A percentile compares a stretch with the other conserved stretches of the same genome.
These are phyloP conservation scores for Annulohypoxylon stygium DNA, from an alignment of 495 filamentous ascomycete species.

Conservation along the genomic window DNA sequence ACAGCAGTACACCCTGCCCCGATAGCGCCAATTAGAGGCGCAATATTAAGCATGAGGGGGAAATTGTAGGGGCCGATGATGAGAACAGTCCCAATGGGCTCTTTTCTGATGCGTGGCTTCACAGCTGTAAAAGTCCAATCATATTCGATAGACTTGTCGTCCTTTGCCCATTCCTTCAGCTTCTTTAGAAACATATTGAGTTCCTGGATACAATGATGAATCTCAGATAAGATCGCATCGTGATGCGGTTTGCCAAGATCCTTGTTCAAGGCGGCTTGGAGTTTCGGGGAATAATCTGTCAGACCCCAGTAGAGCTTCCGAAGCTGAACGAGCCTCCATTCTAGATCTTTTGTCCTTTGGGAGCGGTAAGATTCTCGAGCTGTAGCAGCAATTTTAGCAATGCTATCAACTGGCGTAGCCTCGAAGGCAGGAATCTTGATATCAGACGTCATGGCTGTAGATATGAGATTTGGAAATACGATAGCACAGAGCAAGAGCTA, in stretches of 20 bases:
- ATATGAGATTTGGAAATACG: neutral
- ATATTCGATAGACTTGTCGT: slow-evolving; percentile 77
- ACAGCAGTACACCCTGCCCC: slow-evolving; percentile 90
- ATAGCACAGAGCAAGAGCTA: neutral
- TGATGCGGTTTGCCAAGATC: slow-evolving; percentile 81
- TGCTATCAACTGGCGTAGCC: slow-evolving; percentile 74
- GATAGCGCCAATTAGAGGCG: slow-evolving; percentile 89
- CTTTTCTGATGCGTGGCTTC: slow-evolving; percentile 84
- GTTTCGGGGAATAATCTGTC: slow-evolving; percentile 76
- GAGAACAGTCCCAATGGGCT: slow-evolving; percentile 85
- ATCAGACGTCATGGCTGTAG: slow-evolving; percentile 51
- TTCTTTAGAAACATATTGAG: slow-evolving; percentile 81
- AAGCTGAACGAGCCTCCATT: slow-evolving; percentile 86
- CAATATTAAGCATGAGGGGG: slow-evolving; percentile 82
- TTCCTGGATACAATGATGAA: slow-evolving; percentile 80
- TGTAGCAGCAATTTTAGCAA: slow-evolving; percentile 69
- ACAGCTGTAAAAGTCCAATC: slow-evolving; percentile 72
- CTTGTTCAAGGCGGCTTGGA: slow-evolving; percentile 75
- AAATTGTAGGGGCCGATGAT: slow-evolving; percentile 96
- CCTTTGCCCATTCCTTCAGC: slow-evolving; percentile 83
- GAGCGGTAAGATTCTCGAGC: slow-evolving; percentile 75
- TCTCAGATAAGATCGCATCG: slow-evolving; percentile 79
- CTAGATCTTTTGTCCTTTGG: slow-evolving; percentile 82
- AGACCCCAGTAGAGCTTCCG: slow-evolving; percentile 94
- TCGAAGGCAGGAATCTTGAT: slow-evolving; percentile 69